phyloP scores from a whole-genome alignment of 1,139 yeast species.

The Debaryomycetaceae sp. region DNA sequence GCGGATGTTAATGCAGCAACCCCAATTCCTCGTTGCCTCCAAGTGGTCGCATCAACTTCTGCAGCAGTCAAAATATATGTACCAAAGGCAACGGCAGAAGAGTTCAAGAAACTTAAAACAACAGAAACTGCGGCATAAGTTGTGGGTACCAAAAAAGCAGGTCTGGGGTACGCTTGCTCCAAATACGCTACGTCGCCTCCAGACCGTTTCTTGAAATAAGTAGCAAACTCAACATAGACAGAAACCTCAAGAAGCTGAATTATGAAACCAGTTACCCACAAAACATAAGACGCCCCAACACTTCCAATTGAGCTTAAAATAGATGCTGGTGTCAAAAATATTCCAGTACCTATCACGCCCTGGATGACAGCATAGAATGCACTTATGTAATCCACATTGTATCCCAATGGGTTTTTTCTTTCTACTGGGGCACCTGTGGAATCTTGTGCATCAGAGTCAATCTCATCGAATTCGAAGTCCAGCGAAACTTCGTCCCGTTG shows the following conservation, averaged over 20 bases:
- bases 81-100: slow-evolving; percentile 45
- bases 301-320: slow-evolving; percentile 29
- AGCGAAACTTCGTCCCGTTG: background rate
- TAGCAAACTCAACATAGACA: slow-evolving; percentile 37
- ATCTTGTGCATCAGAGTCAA: slow-evolving; percentile 10
- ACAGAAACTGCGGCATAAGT: slow-evolving; percentile 42
- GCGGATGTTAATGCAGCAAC: slow-evolving; percentile 31
- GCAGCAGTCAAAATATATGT: slow-evolving; percentile 38
- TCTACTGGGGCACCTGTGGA: slow-evolving; percentile 39
- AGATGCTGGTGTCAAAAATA: slow-evolving; percentile 40
- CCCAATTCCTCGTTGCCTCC: slow-evolving; percentile 45
- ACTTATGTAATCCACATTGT: slow-evolving; percentile 28
- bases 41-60: slow-evolving; percentile 26
- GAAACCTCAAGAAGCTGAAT: slow-evolving; percentile 32
- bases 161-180: slow-evolving; percentile 42
- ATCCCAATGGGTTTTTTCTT: slow-evolving; percentile 34
- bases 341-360: slow-evolving; percentile 47
- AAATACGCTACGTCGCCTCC: slow-evolving; percentile 45
- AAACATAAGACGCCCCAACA: slow-evolving; percentile 39
- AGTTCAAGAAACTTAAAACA: slow-evolving; percentile 34
- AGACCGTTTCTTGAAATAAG: slow-evolving; percentile 33
- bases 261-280: slow-evolving; percentile 39
- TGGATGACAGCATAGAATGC: slow-evolving; percentile 33
- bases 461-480: background rate
- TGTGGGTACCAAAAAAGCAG: slow-evolving; percentile 38